These are phyloP conservation scores for Naematelia encephala DNA, from an alignment of 768 basidiomycete species.

Conservation along the genomic window DNA sequence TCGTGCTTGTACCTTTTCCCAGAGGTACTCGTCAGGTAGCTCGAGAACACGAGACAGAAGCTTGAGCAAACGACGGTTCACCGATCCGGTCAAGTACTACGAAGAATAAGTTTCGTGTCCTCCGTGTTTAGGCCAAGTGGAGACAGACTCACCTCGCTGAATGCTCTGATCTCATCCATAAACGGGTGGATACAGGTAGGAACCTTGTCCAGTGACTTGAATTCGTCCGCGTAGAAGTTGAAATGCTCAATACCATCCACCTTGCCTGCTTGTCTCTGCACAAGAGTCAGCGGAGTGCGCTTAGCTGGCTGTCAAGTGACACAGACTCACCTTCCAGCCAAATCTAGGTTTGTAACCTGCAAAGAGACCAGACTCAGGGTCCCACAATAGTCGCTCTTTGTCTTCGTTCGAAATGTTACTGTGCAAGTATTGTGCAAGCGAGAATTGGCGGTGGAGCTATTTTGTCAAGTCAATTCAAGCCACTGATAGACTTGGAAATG, in stretches of 20 bases:
- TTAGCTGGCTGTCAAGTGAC: too few relatives aligned
- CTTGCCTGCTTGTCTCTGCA: slow-evolving; percentile 17
- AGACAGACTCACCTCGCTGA: slow-evolving; percentile 16
- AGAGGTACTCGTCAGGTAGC: slow-evolving; percentile 36
- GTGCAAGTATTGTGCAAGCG: slow-evolving; percentile 29
- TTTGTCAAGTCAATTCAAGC: neutral
- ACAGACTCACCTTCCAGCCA: slow-evolving; percentile 28
- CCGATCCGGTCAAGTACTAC: slow-evolving; percentile 25
- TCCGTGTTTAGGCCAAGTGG: too few relatives aligned
- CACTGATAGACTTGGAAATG: neutral
- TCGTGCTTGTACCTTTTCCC: slow-evolving; percentile 32
- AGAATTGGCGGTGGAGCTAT: slow-evolving; percentile 31
- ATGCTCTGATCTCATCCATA: slow-evolving; percentile 31
- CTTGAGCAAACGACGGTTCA: slow-evolving; percentile 34
- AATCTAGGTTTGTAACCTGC: slow-evolving; percentile 31
- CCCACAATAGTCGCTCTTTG: slow-evolving; percentile 25
- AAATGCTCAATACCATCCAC: slow-evolving; percentile 26
- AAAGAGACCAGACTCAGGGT: slow-evolving; percentile 25
- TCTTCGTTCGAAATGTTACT: slow-evolving; percentile 29
- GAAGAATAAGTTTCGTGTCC: too few relatives aligned
- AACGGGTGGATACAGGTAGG: slow-evolving; percentile 22
- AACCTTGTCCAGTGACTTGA: slow-evolving; percentile 10
- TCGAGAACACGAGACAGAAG: slow-evolving; percentile 39
- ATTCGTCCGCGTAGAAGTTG: slow-evolving; percentile 31
- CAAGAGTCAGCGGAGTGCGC: neutral